Percentiles rank a stretch among this genome's conserved stretches.
Conservation (phyloP, 441 rosid species). For the Cnidoscolus chayamansa region DNA sequence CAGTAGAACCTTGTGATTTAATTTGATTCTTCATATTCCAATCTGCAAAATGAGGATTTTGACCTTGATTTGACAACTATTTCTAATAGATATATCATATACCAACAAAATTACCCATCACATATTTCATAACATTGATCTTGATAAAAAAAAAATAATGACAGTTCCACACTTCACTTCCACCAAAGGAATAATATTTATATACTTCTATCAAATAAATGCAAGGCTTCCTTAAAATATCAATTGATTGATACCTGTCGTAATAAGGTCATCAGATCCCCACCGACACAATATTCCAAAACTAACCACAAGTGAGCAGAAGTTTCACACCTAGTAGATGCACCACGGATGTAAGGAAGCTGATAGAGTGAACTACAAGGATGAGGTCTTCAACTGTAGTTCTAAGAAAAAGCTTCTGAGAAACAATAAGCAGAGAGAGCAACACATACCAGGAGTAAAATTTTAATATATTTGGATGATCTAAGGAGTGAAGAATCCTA, state of each 20-base stretch:
- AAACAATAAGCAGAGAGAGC: not conserved
- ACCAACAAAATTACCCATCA: not conserved
- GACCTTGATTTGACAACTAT: too few relatives aligned
- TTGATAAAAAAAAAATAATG: not conserved
- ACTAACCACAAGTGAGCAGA: slow-evolving; percentile 97
- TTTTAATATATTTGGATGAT: slow-evolving; percentile 73
- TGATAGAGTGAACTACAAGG: not conserved
- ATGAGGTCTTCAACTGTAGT: not conserved
- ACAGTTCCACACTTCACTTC: too few relatives aligned
- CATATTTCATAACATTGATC: not conserved
- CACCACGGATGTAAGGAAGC: slow-evolving; percentile 17
- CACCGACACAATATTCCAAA: slow-evolving; percentile 93
- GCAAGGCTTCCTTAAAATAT: not conserved
- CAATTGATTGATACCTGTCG: slow-evolving; percentile 58
- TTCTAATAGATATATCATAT: too few relatives aligned
- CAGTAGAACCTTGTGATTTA: too few relatives aligned
- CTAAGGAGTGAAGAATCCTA: slow-evolving; percentile 77
- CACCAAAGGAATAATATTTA: not conserved
- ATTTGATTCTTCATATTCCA: too few relatives aligned
- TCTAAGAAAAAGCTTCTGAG: not conserved
- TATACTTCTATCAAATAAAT: not conserved
- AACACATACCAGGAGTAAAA: slow-evolving; percentile 75
- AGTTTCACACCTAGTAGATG: slow-evolving; percentile 71
- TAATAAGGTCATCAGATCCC: slow-evolving; percentile 78
- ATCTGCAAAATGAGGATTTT: too few relatives aligned